These are phyloP conservation scores for Cicer cuneatum DNA, from an alignment of 306 rosid species.

Conservation along the genomic window DNA sequence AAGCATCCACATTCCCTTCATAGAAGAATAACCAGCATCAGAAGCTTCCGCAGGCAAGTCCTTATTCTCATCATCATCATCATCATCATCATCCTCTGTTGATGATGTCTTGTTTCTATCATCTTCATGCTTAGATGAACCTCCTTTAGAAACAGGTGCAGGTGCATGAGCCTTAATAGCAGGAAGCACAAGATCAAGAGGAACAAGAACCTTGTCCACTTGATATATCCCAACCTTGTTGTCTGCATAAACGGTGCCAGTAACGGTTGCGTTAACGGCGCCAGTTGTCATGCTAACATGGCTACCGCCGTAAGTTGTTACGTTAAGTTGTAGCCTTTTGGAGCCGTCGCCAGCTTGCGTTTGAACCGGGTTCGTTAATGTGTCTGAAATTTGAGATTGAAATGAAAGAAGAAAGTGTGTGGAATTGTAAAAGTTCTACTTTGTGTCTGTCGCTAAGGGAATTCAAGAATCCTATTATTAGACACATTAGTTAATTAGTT, in stretches of 20 bases:
- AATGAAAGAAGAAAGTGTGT: constrained; percentile 61
- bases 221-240: constrained; percentile 60
- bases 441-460: constrained; percentile 61
- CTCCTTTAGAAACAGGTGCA: constrained; percentile 49
- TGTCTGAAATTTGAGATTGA: constrained; percentile 63
- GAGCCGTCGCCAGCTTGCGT: constrained; percentile 70
- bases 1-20: constrained; percentile 4
- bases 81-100: constrained; percentile 1
- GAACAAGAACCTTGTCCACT: constrained; percentile 70
- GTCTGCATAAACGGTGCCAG: constrained; percentile 64
- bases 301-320: constrained; percentile 56
- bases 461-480: constrained; percentile 44
- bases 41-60: constrained; percentile 41
- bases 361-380: constrained; percentile 71
- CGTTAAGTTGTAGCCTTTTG: constrained; percentile 59
- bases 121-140: constrained; percentile 35
- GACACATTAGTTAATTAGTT: too few species aligned
- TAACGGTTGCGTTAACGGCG: constrained; percentile 63
- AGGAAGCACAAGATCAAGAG: constrained; percentile 63
- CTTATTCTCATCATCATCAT: neutral
- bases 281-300: constrained; percentile 68
- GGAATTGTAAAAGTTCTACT: constrained; percentile 66
- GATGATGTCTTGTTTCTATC: constrained; percentile 26
- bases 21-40: neutral
- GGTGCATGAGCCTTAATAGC: constrained; percentile 51